Conservation (phyloP, 2,329 filamentous ascomycete species). For the Chrysoporthe cubensis region DNA sequence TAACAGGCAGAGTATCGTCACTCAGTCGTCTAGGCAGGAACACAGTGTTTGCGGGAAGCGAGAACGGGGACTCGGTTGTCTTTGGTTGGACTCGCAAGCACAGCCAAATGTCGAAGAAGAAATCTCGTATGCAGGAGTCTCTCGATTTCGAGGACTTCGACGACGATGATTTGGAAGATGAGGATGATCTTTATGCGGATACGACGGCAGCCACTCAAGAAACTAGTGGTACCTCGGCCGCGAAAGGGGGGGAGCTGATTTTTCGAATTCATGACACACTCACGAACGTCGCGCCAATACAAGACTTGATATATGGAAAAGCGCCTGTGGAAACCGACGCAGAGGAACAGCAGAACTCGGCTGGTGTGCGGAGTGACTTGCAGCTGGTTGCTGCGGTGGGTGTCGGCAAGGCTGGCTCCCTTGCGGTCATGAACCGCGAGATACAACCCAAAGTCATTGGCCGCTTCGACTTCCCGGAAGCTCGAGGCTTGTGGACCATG, state of each 20-base stretch:
- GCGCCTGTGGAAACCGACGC: slow-evolving; percentile 48
- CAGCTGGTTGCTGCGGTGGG: slow-evolving; percentile 67
- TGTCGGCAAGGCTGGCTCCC: slow-evolving; percentile 65
- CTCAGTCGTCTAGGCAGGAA: slow-evolving; percentile 70
- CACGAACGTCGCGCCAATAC: slow-evolving; percentile 78
- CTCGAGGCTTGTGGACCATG: slow-evolving; percentile 81
- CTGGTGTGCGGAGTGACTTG: slow-evolving; percentile 58
- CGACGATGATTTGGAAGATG: slow-evolving; percentile 61
- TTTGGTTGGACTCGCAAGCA: slow-evolving; percentile 77
- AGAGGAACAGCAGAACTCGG: slow-evolving; percentile 48
- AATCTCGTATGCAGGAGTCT: slow-evolving; percentile 61
- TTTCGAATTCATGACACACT: slow-evolving; percentile 81
- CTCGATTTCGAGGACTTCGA: slow-evolving; percentile 52
- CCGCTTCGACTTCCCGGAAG: slow-evolving; percentile 72
- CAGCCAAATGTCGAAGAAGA: slow-evolving; percentile 63
- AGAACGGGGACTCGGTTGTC: slow-evolving; percentile 79
- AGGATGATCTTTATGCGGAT: slow-evolving; percentile 68
- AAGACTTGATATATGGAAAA: slow-evolving; percentile 72
- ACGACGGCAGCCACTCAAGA: slow-evolving; percentile 47
- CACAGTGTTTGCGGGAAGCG: slow-evolving; percentile 82
- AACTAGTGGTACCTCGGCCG: slow-evolving; percentile 42
- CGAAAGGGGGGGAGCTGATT: slow-evolving; percentile 65
- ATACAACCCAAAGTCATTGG: slow-evolving; percentile 75
- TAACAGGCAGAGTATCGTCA: slow-evolving; percentile 69
- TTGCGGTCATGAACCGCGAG: slow-evolving; percentile 78